Evolutionary conservation across 1,139 yeast genomes (phyloP).

Genomic region (Candida sojae): DNA sequence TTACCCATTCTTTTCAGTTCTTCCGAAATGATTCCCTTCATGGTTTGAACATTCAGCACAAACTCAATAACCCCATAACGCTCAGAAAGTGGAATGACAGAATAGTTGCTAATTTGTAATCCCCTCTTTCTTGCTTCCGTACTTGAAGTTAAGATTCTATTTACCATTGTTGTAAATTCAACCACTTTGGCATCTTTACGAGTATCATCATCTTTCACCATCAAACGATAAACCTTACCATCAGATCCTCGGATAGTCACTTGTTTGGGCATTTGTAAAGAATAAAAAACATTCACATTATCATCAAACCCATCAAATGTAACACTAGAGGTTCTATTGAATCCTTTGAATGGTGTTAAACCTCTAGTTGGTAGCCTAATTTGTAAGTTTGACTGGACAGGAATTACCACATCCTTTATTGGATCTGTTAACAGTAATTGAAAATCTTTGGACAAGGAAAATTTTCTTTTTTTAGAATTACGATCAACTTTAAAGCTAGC

Average conservation of each 20-base stretch:
- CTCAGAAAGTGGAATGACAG: conserved; percentile 87
- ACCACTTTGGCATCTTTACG: conserved; percentile 93
- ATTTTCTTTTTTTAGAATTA: conserved; percentile 24
- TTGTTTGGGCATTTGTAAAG: conserved; percentile 86
- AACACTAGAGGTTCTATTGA: conserved; percentile 52
- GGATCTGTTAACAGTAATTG: conserved; percentile 55
- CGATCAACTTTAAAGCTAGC: conserved; percentile 39
- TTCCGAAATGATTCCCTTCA: conserved; percentile 65
- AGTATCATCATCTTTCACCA: conserved; percentile 91
- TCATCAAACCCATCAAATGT: conserved; percentile 63
- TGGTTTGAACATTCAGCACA: conserved; percentile 82
- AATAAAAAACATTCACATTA: conserved; percentile 66
- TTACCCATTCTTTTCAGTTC: conserved; percentile 42
- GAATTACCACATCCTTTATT: conserved; percentile 70
- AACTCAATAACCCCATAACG: conserved; percentile 91
- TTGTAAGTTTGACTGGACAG: conserved; percentile 74
- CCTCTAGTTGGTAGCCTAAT: conserved; percentile 59
- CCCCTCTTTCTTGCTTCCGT: conserved; percentile 73
- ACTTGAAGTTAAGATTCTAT: conserved; percentile 65
- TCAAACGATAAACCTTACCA: conserved; percentile 66
- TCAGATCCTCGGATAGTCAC: conserved; percentile 78
- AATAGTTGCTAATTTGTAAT: conserved; percentile 75
- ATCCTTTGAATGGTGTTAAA: conserved; percentile 50
- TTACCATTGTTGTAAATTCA: conserved; percentile 89
- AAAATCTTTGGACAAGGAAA: conserved; percentile 44